Percentiles rank a stretch among this genome's conserved stretches.
Evolutionary conservation across 2,329 filamentous ascomycete species (phyloP).

Genomic region (Hymenoscyphus occultus): DNA sequence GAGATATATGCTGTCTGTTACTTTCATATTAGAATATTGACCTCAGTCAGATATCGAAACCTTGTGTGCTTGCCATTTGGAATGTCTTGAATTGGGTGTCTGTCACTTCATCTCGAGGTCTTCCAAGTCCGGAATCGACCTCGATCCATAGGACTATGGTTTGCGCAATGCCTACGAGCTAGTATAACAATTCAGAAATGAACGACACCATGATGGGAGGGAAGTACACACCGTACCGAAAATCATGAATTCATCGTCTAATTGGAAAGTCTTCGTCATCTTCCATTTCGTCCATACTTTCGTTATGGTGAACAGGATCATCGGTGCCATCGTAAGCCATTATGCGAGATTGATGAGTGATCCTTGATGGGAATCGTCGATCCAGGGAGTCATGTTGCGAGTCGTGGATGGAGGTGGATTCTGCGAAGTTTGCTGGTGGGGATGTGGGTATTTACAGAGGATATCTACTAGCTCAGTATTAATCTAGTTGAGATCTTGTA

Average conservation of each 20-base stretch:
- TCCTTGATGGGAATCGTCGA: slow-evolving; percentile 7
- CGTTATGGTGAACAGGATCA: slow-evolving; percentile 4
- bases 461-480: background rate
- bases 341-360: slow-evolving; percentile 10
- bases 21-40: background rate
- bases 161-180: background rate
- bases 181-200: background rate
- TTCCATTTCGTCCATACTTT: slow-evolving; percentile 11
- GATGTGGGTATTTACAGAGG: background rate
- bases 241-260: slow-evolving; percentile 4
- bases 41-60: too few relatives aligned
- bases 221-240: background rate
- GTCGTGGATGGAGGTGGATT: background rate
- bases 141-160: background rate
- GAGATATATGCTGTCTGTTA: background rate
- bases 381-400: slow-evolving; percentile 7
- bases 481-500: background rate
- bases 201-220: background rate
- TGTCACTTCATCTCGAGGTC: background rate
- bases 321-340: slow-evolving; percentile 13
- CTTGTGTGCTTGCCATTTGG: background rate
- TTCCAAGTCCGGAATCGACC: background rate
- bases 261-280: slow-evolving; percentile 4
- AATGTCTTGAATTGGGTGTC: background rate
- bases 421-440: background rate